A percentile compares a stretch with the other conserved stretches of the same genome.
Conservation (phyloP, 2,329 filamentous ascomycete species). For the Microsporum audouinii region DNA sequence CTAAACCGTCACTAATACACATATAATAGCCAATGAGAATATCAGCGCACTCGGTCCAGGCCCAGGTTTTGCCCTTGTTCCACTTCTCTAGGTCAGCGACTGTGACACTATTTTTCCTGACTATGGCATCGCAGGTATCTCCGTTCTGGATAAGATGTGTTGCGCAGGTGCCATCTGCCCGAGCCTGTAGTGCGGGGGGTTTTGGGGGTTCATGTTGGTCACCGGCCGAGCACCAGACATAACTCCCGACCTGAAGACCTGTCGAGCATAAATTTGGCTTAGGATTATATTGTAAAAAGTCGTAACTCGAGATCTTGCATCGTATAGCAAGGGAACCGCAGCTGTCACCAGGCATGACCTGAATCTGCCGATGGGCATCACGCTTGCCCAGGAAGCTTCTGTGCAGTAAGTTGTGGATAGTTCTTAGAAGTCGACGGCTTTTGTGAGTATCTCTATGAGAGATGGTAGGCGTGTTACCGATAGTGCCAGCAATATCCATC, state of each 20-base stretch:
- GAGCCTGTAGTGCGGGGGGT: constrained; percentile 13
- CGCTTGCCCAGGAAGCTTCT: background rate
- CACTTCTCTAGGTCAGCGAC: constrained; percentile 28
- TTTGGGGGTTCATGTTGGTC: constrained; percentile 29
- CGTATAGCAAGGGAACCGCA: constrained; percentile 31
- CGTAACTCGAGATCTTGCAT: constrained; percentile 22
- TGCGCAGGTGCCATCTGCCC: constrained; percentile 30
- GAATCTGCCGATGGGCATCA: constrained; percentile 18
- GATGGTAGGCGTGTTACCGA: background rate
- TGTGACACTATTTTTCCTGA: constrained; percentile 26
- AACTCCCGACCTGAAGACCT: constrained; percentile 24
- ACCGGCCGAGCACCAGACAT: constrained; percentile 32
- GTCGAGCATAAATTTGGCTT: constrained; percentile 18
- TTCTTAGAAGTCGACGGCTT: background rate
- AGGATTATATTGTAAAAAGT: constrained; percentile 33
- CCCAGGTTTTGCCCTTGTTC: constrained; percentile 36
- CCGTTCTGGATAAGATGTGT: constrained; percentile 24
- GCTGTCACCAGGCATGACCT: constrained; percentile 24
- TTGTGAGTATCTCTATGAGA: background rate
- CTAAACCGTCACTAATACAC: constrained; percentile 32
- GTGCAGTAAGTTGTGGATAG: constrained; percentile 6
- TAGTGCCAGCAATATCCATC: background rate
- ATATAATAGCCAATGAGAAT: constrained; percentile 26
- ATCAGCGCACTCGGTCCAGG: constrained; percentile 32
- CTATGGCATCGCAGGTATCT: constrained; percentile 31